Evolutionary conservation across 257 asterid species (phyloP), one percentile per base, ranked within the genome.

Genomic region (Penstemon barbatus): DNA sequence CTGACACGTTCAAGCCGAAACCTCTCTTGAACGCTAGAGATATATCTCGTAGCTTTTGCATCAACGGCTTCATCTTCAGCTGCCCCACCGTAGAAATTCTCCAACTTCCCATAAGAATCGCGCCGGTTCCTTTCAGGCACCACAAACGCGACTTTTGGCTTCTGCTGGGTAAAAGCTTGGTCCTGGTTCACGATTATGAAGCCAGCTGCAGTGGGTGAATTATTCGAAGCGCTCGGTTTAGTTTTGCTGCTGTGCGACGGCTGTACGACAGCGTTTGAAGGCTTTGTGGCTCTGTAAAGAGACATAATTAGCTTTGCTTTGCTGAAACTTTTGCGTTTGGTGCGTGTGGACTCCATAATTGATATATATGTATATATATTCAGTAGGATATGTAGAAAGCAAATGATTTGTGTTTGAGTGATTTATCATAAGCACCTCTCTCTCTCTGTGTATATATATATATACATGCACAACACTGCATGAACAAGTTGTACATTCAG

Each of bases 341-440:
- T 74, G 39, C 89, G 72, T 60, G 18, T 78, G 33, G 86, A 55
- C 42, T 82, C 89, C 91, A 85, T 87, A 37, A 18, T 50, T 4
- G 4, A 36, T 4, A 44, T 40, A 39, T 0, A 42, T 5, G 0
- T 4, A 2, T n/a, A n/a, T 0, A 40, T 1, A 5, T 10, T 5
- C 40, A 40, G 43, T 8, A 11, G 11, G 4, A 1, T 71, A 84
- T 49, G 84, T 91, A 68, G 96, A 91, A 77, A 96, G 89, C 38
- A 96, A 91, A 76, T 87, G 87, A 63, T 91, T 85, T 77, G 77
- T 91, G 59, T 91, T 91, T 70, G 94, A 83, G 33, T 25, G 33
- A 25, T 25, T 1, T 25, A 25, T 25, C 33, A 25, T 25, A 25
- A 1, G 33, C 33, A 25, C 33, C 33, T 25, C 33, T 25, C 18